These are phyloP conservation scores for Onygenales sp. DNA, from an alignment of 2,329 filamentous ascomycete species.

Conservation along the genomic window DNA sequence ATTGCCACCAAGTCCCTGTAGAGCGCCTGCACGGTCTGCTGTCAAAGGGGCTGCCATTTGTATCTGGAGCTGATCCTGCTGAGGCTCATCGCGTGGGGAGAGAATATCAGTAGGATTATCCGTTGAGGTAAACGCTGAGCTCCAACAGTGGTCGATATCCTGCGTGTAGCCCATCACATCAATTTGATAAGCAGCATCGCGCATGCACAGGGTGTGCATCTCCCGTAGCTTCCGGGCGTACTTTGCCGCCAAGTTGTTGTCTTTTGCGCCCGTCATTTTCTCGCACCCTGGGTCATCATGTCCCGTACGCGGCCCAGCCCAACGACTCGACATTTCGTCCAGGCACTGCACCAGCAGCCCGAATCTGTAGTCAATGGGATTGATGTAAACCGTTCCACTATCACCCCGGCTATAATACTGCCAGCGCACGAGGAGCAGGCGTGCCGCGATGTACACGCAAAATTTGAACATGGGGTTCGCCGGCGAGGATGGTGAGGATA, in stretches of 20 bases:
- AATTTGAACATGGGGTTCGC: slow-evolving; percentile 34
- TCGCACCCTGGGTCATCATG: neutral
- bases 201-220: neutral
- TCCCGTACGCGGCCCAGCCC: slow-evolving; percentile 20
- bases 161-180: neutral
- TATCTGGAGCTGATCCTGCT: neutral
- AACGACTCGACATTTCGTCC: slow-evolving; percentile 28
- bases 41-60: neutral
- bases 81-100: neutral
- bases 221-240: slow-evolving; percentile 21
- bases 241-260: slow-evolving; percentile 26
- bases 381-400: too few relatives aligned
- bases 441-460: slow-evolving; percentile 38
- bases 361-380: slow-evolving; percentile 20
- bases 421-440: slow-evolving; percentile 33
- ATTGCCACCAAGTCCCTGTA: neutral
- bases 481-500: slow-evolving; percentile 15
- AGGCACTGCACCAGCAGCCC: slow-evolving; percentile 25
- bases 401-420: slow-evolving; percentile 19
- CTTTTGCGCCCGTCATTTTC: too few relatives aligned
- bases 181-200: neutral
- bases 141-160: neutral
- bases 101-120: neutral
- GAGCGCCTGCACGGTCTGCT: neutral
- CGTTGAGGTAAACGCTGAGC: neutral